These are phyloP conservation scores for Aureobasidium namibiae DNA, from an alignment of 2,329 filamentous ascomycete species.

Conservation along the genomic window DNA sequence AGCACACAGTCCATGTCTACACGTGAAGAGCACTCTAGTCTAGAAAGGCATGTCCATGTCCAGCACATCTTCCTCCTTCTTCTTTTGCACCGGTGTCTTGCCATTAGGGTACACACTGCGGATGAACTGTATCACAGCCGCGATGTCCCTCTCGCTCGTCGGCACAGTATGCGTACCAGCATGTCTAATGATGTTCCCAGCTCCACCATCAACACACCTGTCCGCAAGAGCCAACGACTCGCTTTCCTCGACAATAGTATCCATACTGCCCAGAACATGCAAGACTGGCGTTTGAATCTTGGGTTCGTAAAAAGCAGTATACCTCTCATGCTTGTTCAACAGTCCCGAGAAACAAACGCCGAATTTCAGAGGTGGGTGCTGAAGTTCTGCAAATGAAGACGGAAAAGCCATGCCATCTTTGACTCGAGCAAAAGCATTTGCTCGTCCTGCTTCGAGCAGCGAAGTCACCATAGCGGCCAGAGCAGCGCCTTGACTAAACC, in stretches of 20 bases:
- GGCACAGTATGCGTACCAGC: slow-evolving; percentile 89
- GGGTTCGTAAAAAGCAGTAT: slow-evolving; percentile 66
- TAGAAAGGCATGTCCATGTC: slow-evolving; percentile 61
- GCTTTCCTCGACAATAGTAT: slow-evolving; percentile 78
- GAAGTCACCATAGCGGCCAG: slow-evolving; percentile 64
- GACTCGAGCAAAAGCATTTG: slow-evolving; percentile 40
- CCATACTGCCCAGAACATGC: slow-evolving; percentile 75
- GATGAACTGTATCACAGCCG: slow-evolving; percentile 66
- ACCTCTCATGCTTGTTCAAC: slow-evolving; percentile 48
- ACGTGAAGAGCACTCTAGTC: neutral
- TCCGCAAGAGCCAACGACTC: slow-evolving; percentile 61
- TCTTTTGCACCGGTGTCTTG: slow-evolving; percentile 22
- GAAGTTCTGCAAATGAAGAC: slow-evolving; percentile 32
- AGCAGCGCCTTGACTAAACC: slow-evolving; percentile 75
- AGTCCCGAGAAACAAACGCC: slow-evolving; percentile 73
- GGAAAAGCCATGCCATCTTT: slow-evolving; percentile 43
- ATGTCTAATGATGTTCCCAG: slow-evolving; percentile 53
- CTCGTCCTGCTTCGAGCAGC: slow-evolving; percentile 52
- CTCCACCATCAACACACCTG: slow-evolving; percentile 41
- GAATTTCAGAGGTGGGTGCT: slow-evolving; percentile 57
- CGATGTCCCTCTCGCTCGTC: slow-evolving; percentile 66
- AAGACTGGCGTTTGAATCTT: slow-evolving; percentile 67
- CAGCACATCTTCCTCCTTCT: slow-evolving; percentile 47
- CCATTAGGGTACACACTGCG: slow-evolving; percentile 39
- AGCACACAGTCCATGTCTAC: neutral